A percentile compares a stretch with the other conserved stretches of the same genome.
Conservation (phyloP, 352 stramenopile genomes). For the Globisporangium abappressorium region DNA sequence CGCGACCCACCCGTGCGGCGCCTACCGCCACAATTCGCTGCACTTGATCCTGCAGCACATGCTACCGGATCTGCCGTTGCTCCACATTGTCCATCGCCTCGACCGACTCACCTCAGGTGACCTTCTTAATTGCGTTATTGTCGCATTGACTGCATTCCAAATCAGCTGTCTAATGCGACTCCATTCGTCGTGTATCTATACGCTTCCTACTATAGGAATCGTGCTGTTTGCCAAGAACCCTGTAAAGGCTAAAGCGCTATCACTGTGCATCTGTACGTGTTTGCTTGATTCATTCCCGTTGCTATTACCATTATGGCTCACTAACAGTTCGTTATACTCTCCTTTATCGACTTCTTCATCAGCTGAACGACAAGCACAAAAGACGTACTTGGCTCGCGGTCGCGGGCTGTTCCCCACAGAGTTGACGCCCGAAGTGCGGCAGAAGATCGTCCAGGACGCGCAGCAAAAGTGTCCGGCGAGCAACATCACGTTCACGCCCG, state of each 20-base stretch:
- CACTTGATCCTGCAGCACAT: constrained; percentile 71
- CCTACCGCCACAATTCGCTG: constrained; percentile 95
- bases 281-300: not conserved
- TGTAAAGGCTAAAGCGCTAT: constrained; percentile 68
- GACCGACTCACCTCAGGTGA: constrained; percentile 94
- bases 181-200: too few species aligned
- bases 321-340: not conserved
- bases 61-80: constrained; percentile 61
- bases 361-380: constrained; percentile 86
- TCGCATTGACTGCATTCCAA: too few species aligned
- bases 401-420: constrained; percentile 79
- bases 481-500: constrained; percentile 50
- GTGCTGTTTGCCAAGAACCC: constrained; percentile 82
- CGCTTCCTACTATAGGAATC: constrained; percentile 35
- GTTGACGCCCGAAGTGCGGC: constrained; percentile 35
- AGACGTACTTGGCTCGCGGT: constrained; percentile 95
- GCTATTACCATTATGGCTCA: not conserved
- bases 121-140: not conserved
- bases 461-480: constrained; percentile 45
- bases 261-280: constrained; percentile 61
- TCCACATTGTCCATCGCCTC: constrained; percentile 94
- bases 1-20: constrained; percentile 93
- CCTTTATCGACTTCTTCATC: not conserved
- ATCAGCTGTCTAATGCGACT: too few species aligned
- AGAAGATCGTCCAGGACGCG: constrained; percentile 36